phyloP scores from a whole-genome alignment of 2,329 filamentous ascomycete species.

The Albophoma yamanashiensis region DNA sequence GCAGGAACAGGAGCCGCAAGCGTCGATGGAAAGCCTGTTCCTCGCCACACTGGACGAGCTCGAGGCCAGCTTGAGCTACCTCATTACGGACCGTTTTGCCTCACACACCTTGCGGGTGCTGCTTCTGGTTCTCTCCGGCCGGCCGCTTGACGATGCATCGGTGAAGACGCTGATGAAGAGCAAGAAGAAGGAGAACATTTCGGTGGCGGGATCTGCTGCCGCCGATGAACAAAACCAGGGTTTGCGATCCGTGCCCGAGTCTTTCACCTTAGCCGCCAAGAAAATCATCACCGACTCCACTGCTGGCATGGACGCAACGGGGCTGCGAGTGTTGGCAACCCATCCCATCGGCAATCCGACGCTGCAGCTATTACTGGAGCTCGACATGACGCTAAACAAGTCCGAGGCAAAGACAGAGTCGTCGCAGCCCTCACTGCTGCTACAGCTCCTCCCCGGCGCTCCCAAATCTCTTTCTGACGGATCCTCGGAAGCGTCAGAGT shows the following conservation, averaged over 20 bases:
- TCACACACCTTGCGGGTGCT: conserved; percentile 85
- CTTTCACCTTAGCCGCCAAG: conserved; percentile 65
- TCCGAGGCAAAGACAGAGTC: conserved; percentile 16
- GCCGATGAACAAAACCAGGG: conserved; percentile 33
- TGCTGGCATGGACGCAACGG: conserved; percentile 63
- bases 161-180: conserved; percentile 73
- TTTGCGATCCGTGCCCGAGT: conserved; percentile 57
- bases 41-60: conserved; percentile 76
- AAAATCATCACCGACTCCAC: conserved; percentile 76
- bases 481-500: conserved; percentile 60
- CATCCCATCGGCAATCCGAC: conserved; percentile 89
- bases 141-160: conserved; percentile 60
- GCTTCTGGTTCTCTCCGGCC: conserved; percentile 73
- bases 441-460: conserved; percentile 67
- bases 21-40: conserved; percentile 76
- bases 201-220: conserved; percentile 43
- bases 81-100: conserved; percentile 81
- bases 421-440: conserved; percentile 48
- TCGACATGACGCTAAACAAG: conserved; percentile 70
- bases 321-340: conserved; percentile 72
- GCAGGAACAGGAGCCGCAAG: conserved; percentile 33
- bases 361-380: conserved; percentile 77
- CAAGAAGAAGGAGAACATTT: conserved; percentile 81
- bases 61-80: conserved; percentile 70
- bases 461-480: conserved; percentile 59